phyloP scores from a whole-genome alignment of 169 alveolate genomes.

The Cryptosporidium xiaoi region DNA sequence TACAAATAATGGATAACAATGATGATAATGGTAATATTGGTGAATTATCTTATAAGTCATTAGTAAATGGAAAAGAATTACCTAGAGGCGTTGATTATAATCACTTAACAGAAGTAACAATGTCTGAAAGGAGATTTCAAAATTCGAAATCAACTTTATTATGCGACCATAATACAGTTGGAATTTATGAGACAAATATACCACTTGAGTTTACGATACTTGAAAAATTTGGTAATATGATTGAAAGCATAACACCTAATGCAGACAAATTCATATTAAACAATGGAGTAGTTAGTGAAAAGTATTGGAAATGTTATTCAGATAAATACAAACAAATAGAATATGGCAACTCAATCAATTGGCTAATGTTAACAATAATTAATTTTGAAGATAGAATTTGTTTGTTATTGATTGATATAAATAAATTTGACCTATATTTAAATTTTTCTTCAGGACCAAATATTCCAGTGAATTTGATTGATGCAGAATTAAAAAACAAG shows the following conservation, averaged over 20 bases:
- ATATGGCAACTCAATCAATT: slow-evolving; percentile 33
- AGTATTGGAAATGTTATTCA: slow-evolving; percentile 18
- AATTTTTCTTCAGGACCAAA: slow-evolving; percentile 5
- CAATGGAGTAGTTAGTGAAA: slow-evolving; percentile 35
- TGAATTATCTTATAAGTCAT: slow-evolving; percentile 15
- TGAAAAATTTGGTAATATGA: slow-evolving; percentile 46
- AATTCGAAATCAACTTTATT: slow-evolving; percentile 41
- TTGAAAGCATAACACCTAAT: slow-evolving; percentile 62
- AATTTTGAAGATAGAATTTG: slow-evolving; percentile 64
- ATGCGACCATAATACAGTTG: slow-evolving; percentile 57
- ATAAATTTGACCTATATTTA: background rate
- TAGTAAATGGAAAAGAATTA: slow-evolving; percentile 46
- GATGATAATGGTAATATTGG: slow-evolving; percentile 3
- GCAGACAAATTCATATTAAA: slow-evolving; percentile 13
- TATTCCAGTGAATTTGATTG: background rate
- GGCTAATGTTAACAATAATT: slow-evolving; percentile 35
- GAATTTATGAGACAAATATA: slow-evolving; percentile 61
- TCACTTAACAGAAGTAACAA: slow-evolving; percentile 46
- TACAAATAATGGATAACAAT: slow-evolving; percentile 11
- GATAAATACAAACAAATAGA: background rate
- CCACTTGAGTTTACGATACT: slow-evolving; percentile 55
- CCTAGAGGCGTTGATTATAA: slow-evolving; percentile 70
- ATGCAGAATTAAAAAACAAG: background rate
- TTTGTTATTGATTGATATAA: slow-evolving; percentile 10
- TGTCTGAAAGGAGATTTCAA: slow-evolving; percentile 51